Conservation (phyloP, 805 yeast genomes). For the Ogataea minuta region DNA sequence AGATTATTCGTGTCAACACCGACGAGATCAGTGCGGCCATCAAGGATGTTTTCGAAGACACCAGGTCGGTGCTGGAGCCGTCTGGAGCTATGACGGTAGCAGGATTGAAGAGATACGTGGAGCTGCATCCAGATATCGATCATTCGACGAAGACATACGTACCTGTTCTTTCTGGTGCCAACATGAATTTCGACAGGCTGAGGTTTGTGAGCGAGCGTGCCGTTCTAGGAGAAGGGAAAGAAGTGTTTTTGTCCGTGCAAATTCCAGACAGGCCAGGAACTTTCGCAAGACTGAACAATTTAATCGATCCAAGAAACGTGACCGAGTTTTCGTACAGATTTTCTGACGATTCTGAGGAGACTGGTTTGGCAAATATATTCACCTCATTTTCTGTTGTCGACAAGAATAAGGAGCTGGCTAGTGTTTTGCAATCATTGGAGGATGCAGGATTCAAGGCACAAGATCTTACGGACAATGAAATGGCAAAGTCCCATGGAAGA, state of each 20-base stretch:
- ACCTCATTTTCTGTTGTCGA: slow-evolving; percentile 83
- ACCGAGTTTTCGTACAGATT: slow-evolving; percentile 94
- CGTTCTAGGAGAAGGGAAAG: slow-evolving; percentile 96
- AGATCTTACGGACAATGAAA: slow-evolving; percentile 88
- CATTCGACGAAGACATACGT: slow-evolving; percentile 71
- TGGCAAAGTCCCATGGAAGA: slow-evolving; percentile 95
- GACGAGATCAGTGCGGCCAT: slow-evolving; percentile 96
- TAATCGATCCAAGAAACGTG: slow-evolving; percentile 82
- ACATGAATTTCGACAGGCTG: slow-evolving; percentile 95
- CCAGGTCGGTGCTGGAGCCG: slow-evolving; percentile 92
- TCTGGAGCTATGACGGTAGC: slow-evolving; percentile 97
- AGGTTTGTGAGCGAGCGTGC: slow-evolving; percentile 97
- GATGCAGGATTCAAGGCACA: slow-evolving; percentile 67
- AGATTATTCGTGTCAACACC: slow-evolving; percentile 77
- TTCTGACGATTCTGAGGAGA: slow-evolving; percentile 41
- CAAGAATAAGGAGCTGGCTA: slow-evolving; percentile 67
- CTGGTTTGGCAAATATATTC: slow-evolving; percentile 68
- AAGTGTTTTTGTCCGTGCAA: slow-evolving; percentile 84
- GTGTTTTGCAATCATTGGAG: slow-evolving; percentile 57
- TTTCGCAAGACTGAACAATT: slow-evolving; percentile 69
- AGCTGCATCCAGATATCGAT: slow-evolving; percentile 64
- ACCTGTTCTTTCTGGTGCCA: slow-evolving; percentile 92
- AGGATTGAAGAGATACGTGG: slow-evolving; percentile 82
- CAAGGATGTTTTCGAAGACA: slow-evolving; percentile 94
- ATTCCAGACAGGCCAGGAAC: slow-evolving; percentile 95